Evolutionary conservation across 768 basidiomycete genomes (phyloP).

Genomic region (Pholiota molesta): DNA sequence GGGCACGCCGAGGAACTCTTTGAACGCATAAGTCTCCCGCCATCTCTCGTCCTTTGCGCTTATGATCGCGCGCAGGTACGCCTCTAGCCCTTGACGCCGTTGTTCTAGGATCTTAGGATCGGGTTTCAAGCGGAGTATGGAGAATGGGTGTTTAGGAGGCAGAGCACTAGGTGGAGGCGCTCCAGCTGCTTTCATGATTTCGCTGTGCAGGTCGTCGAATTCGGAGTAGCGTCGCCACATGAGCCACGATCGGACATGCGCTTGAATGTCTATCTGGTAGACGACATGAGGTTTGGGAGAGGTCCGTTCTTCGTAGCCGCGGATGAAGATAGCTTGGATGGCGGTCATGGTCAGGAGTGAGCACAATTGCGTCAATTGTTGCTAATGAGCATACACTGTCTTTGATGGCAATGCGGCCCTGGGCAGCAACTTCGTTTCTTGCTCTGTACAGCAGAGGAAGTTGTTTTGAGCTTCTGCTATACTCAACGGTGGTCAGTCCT

Average conservation of each 20-base stretch:
- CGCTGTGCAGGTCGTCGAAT: conserved; percentile 84
- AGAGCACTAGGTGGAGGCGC: conserved; percentile 79
- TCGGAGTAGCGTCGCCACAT: conserved; percentile 96
- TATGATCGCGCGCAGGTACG: conserved; percentile 85
- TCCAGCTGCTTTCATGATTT: conserved; percentile 79
- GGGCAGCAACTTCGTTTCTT: no score
- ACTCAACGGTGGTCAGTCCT: neutral
- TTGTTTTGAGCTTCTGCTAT: no score
- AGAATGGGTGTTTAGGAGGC: conserved; percentile 83
- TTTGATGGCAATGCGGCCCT: neutral
- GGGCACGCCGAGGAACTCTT: conserved; percentile 87
- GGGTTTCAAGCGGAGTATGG: conserved; percentile 60
- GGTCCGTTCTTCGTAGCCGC: conserved; percentile 66
- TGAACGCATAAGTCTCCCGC: conserved; percentile 79
- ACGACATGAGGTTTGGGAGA: conserved; percentile 80
- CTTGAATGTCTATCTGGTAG: conserved; percentile 83
- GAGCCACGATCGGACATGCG: conserved; percentile 89
- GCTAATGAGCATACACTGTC: neutral
- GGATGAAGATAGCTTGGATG: conserved; percentile 77
- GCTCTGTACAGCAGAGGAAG: no score
- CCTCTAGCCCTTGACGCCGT: conserved; percentile 75
- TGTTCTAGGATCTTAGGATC: conserved; percentile 74
- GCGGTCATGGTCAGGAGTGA: conserved; percentile 54
- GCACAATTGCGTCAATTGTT: conserved; percentile 4
- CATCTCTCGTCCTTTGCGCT: conserved; percentile 80